A percentile compares a stretch with the other conserved stretches of the same genome.
Conservation (phyloP, 2,329 filamentous ascomycete species). For the Diplodia sapinea region DNA sequence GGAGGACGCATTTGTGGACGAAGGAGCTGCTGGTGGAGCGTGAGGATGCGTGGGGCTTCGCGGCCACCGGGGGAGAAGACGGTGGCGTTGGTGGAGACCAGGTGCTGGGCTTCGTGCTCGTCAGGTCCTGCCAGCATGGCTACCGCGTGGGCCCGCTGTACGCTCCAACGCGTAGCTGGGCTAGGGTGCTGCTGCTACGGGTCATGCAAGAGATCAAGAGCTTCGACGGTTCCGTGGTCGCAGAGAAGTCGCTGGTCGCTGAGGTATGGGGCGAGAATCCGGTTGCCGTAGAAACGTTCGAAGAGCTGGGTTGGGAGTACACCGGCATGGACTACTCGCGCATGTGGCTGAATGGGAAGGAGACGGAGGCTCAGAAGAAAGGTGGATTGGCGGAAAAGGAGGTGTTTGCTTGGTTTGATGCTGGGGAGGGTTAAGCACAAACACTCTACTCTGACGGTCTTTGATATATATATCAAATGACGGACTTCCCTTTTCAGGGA, state of each 20-base stretch:
- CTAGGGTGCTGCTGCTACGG: conserved; percentile 37
- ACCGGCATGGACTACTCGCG: conserved; percentile 44
- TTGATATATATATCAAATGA: no score
- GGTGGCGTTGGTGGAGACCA: neutral
- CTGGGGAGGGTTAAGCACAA: conserved; percentile 36
- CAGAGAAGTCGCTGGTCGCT: conserved; percentile 36
- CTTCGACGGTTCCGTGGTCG: neutral
- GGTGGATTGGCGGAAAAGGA: conserved; percentile 41
- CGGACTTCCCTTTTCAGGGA: no score
- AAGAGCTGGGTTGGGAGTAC: conserved; percentile 42
- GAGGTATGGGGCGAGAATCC: conserved; percentile 46
- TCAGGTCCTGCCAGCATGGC: conserved; percentile 42
- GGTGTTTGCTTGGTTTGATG: conserved; percentile 48
- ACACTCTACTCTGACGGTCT: no score
- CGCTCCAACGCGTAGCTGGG: conserved; percentile 38
- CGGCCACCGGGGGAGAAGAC: conserved; percentile 35
- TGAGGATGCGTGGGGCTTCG: conserved; percentile 40
- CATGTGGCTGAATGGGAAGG: conserved; percentile 47
- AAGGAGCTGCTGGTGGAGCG: conserved; percentile 39
- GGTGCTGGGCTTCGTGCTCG: conserved; percentile 35
- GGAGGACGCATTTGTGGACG: conserved; percentile 42
- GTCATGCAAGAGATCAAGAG: conserved; percentile 38
- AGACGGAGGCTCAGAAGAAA: conserved; percentile 41
- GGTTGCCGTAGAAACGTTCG: conserved; percentile 41
- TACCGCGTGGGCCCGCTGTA: conserved; percentile 47